Evolutionary conservation across 2,329 filamentous ascomycete species (phyloP).

Genomic region (Lanzia echinophila): DNA sequence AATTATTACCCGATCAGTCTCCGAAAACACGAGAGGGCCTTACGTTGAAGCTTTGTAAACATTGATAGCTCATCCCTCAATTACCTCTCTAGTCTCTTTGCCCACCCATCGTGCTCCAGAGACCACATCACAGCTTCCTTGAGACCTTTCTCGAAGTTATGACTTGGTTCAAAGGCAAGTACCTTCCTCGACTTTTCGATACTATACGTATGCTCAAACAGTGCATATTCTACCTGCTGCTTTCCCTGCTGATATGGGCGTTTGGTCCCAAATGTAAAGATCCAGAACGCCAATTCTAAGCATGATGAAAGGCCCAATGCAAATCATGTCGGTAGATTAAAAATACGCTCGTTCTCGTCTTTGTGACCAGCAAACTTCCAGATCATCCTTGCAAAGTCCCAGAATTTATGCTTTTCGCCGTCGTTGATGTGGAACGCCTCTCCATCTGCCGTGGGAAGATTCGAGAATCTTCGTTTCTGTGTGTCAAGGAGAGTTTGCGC

Average conservation of each 20-base stretch:
- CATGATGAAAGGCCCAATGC: not conserved
- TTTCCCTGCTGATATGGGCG: not conserved
- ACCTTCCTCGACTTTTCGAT: not conserved
- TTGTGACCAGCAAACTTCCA: not conserved
- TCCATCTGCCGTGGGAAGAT: not conserved
- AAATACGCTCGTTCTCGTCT: not conserved
- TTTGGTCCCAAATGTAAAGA: not conserved
- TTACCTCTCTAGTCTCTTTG: not conserved
- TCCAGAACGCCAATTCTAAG: not conserved
- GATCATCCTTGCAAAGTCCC: constrained; percentile 1
- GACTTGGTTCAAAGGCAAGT: not conserved
- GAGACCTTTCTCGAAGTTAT: not conserved
- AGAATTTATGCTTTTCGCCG: not conserved
- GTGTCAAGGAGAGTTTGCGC: not conserved
- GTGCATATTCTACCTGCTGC: constrained; percentile 2
- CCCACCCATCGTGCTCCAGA: not conserved
- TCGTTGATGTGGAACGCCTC: constrained; percentile 2
- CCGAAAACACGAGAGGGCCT: too few species aligned
- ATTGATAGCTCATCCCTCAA: not conserved
- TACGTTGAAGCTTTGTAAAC: too few species aligned
- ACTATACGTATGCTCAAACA: not conserved
- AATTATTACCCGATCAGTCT: too few species aligned
- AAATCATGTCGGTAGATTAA: not conserved
- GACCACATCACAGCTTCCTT: not conserved
- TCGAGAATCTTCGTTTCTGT: not conserved